phyloP scores from a whole-genome alignment of 768 basidiomycete genomes.

The Lentinula aciculospora region DNA sequence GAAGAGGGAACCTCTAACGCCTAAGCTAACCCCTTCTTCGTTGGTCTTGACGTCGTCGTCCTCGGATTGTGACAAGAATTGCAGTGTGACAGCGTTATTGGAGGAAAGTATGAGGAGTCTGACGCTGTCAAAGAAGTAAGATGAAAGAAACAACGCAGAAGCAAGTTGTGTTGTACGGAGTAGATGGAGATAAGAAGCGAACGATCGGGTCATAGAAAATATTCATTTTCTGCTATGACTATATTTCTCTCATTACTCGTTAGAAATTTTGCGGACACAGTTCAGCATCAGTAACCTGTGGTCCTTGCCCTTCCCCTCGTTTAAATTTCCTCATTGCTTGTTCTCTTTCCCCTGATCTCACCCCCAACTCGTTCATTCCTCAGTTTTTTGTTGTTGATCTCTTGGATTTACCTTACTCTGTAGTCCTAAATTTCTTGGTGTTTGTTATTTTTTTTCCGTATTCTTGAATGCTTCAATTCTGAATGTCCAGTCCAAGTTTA shows the following conservation, averaged over 20 bases:
- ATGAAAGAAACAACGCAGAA: neutral
- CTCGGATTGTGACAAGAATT: conserved; percentile 8
- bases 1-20: conserved; percentile 4
- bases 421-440: neutral
- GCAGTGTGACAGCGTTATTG: conserved; percentile 35
- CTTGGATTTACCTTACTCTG: neutral
- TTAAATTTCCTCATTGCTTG: neutral
- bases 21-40: conserved; percentile 1
- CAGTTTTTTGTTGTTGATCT: neutral
- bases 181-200: neutral
- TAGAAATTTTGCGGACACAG: neutral
- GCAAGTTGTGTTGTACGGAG: neutral
- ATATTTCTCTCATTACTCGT: neutral
- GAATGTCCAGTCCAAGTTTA: neutral
- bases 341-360: neutral
- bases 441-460: neutral
- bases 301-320: neutral
- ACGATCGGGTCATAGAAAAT: neutral
- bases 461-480: neutral
- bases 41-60: too few relatives aligned
- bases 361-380: neutral
- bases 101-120: conserved; percentile 69
- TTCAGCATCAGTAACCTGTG: neutral
- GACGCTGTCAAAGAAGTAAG: conserved; percentile 31
- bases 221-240: too few relatives aligned